A percentile compares a stretch with the other conserved stretches of the same genome.
phyloP scores from a whole-genome alignment of 2,329 filamentous ascomycete genomes.

The Aspergillus sp. region DNA sequence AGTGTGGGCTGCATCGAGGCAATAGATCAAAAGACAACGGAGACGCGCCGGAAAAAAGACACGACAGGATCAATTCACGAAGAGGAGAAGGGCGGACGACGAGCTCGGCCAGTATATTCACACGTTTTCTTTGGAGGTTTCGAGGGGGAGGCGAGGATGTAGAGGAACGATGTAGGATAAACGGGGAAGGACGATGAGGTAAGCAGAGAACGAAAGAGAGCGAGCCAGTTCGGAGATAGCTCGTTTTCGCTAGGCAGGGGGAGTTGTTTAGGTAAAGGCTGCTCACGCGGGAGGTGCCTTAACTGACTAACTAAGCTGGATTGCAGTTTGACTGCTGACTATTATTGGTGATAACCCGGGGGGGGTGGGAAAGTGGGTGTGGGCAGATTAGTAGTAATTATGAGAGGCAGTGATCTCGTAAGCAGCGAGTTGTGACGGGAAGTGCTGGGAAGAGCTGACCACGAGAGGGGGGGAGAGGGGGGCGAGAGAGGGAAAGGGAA shows the following conservation, averaged over 20 bases:
- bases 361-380: neutral
- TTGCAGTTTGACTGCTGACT: conserved; percentile 14
- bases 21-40: conserved; percentile 18
- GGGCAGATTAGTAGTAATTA: neutral
- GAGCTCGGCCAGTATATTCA: conserved; percentile 9
- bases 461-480: too few species aligned
- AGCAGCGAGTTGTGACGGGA: conserved; percentile 18
- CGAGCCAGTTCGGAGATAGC: conserved; percentile 14
- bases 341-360: conserved; percentile 13
- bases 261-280: neutral
- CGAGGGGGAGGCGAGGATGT: conserved; percentile 14
- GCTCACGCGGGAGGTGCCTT: neutral
- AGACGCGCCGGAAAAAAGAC: conserved; percentile 21
- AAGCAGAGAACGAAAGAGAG: conserved; percentile 29
- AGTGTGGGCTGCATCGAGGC: conserved; percentile 49
- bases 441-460: neutral
- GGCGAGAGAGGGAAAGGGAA: conserved; percentile 8
- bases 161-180: conserved; percentile 21
- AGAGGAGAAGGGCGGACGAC: conserved; percentile 6
- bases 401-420: conserved; percentile 26
- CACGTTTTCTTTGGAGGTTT: conserved; percentile 10
- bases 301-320: neutral
- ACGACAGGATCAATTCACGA: conserved; percentile 20
- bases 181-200: conserved; percentile 37
- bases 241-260: conserved; percentile 18